Conservation (phyloP, 306 rosid genomes). For the Vigna reflexopilosa region DNA sequence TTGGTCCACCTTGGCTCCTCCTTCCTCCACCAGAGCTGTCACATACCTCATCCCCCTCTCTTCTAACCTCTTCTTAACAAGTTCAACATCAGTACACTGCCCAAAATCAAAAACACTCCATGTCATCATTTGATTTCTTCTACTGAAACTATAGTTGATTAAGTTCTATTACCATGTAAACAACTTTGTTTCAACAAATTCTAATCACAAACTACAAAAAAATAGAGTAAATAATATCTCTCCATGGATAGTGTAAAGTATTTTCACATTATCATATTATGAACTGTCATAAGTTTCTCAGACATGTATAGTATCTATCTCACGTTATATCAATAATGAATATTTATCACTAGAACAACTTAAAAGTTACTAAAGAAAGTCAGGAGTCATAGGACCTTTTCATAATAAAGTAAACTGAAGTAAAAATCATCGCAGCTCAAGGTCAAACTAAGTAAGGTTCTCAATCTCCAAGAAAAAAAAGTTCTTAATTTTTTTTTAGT, state of each 20-base stretch:
- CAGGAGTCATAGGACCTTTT: not conserved
- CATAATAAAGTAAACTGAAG: not conserved
- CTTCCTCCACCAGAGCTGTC: constrained; percentile 75
- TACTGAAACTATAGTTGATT: not conserved
- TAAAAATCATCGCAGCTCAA: too few relatives aligned
- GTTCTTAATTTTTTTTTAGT: too few relatives aligned
- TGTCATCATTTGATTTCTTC: not conserved
- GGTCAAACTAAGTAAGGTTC: too few relatives aligned
- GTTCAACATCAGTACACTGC: constrained; percentile 82
- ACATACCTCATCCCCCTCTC: constrained; percentile 77
- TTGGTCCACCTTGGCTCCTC: constrained; percentile 68
- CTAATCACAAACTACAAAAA: not conserved
- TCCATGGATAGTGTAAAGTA: not conserved
- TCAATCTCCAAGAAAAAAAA: too few relatives aligned
- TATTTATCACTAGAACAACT: too few relatives aligned
- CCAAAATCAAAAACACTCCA: constrained; percentile 26
- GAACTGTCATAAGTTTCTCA: too few relatives aligned
- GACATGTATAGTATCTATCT: too few relatives aligned
- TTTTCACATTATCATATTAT: not conserved
- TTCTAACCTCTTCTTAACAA: constrained; percentile 74
- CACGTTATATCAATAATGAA: too few relatives aligned
- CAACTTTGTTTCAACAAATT: not conserved
- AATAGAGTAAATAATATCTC: not conserved
- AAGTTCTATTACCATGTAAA: not conserved
- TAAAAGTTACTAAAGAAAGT: not conserved